Evolutionary conservation across 345 rosid species (phyloP).

Genomic region (Pistacia integerrima): DNA sequence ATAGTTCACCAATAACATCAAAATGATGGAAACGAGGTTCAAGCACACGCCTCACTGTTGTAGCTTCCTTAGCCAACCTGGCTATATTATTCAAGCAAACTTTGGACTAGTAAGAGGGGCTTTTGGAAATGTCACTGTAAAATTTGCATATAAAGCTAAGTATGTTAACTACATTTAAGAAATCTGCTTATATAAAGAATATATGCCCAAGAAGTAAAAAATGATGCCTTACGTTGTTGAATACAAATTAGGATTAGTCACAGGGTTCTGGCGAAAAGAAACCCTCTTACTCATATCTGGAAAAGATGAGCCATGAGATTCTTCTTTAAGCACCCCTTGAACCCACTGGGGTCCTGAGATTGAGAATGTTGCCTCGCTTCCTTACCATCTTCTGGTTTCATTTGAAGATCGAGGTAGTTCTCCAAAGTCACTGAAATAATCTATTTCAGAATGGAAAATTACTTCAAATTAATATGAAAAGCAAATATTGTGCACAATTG

Average conservation of each 20-base stretch:
- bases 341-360: slow-evolving; percentile 35
- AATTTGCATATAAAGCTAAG: slow-evolving; percentile 22
- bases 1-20: slow-evolving; percentile 32
- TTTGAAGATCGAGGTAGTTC: slow-evolving; percentile 62
- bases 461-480: slow-evolving; percentile 20
- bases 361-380: slow-evolving; percentile 37
- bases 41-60: slow-evolving; percentile 84
- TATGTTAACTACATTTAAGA: slow-evolving; percentile 18
- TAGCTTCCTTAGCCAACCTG: slow-evolving; percentile 77
- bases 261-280: slow-evolving; percentile 39
- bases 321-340: slow-evolving; percentile 35
- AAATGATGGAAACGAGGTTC: slow-evolving; percentile 85
- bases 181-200: slow-evolving; percentile 10
- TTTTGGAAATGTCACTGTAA: slow-evolving; percentile 65
- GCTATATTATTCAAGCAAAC: slow-evolving; percentile 79
- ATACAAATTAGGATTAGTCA: slow-evolving; percentile 44
- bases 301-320: slow-evolving; percentile 28
- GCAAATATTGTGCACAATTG: slow-evolving; percentile 14
- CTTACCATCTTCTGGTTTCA: slow-evolving; percentile 39
- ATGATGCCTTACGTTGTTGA: slow-evolving; percentile 53
- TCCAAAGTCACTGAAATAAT: slow-evolving; percentile 83
- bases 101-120: slow-evolving; percentile 89
- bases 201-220: slow-evolving; percentile 4
- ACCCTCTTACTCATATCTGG: slow-evolving; percentile 39
- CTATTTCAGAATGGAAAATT: slow-evolving; percentile 45